Conservation (phyloP, 495 filamentous ascomycete genomes). For the Xylaria cubensis region DNA sequence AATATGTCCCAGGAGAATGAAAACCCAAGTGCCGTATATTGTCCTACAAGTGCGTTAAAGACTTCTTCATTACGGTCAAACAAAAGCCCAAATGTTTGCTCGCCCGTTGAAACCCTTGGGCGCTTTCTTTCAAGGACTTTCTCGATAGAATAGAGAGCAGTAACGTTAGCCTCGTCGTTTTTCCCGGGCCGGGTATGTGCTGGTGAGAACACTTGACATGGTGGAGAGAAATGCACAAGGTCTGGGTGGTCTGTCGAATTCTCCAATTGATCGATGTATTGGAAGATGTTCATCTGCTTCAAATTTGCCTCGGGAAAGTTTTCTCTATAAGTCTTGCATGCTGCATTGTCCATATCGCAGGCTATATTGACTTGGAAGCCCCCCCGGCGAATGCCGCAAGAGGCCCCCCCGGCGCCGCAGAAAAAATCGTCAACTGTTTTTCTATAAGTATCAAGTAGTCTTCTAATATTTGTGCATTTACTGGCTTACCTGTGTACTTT, state of each 20-base stretch:
- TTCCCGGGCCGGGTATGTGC: constrained; percentile 68
- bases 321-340: constrained; percentile 57
- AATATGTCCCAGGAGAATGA: constrained; percentile 61
- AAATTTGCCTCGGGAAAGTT: constrained; percentile 63
- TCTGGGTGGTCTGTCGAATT: constrained; percentile 56
- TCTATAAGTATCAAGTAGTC: background rate
- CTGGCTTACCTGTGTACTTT: constrained; percentile 35
- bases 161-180: constrained; percentile 74
- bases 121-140: constrained; percentile 60
- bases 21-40: constrained; percentile 70
- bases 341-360: constrained; percentile 63
- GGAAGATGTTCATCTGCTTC: constrained; percentile 49
- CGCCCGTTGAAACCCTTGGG: constrained; percentile 76
- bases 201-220: constrained; percentile 79
- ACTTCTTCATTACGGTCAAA: constrained; percentile 51
- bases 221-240: constrained; percentile 76
- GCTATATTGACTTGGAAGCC: constrained; percentile 55
- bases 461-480: background rate
- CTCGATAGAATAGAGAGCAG: constrained; percentile 66
- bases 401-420: constrained; percentile 76
- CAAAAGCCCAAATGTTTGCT: constrained; percentile 74
- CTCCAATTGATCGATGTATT: constrained; percentile 44
- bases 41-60: constrained; percentile 65
- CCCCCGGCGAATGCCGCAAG: constrained; percentile 66
- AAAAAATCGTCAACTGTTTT: constrained; percentile 71